phyloP scores from a whole-genome alignment of 106 monocot genomes.

The Chionographis japonica region DNA sequence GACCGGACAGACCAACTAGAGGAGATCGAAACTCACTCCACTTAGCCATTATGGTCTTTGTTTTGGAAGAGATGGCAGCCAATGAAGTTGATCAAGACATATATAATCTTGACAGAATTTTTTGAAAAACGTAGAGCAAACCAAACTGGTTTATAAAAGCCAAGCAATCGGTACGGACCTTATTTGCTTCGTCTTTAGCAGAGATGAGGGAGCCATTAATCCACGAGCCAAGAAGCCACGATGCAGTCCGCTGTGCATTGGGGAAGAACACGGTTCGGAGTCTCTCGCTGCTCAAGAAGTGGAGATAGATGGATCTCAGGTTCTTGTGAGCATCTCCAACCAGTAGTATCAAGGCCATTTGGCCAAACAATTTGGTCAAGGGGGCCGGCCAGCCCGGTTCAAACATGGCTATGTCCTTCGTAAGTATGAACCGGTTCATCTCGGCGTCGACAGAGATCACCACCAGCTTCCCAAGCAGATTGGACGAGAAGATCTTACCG shows the following conservation, averaged over 20 bases:
- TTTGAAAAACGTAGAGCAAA: too few relatives aligned
- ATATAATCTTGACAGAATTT: too few relatives aligned
- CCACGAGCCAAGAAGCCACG: constrained; percentile 21
- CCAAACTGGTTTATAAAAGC: too few relatives aligned
- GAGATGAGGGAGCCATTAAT: constrained; percentile 18
- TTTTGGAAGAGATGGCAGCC: too few relatives aligned
- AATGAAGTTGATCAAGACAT: too few relatives aligned
- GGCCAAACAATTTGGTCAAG: constrained; percentile 25
- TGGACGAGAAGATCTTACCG: constrained; percentile 37
- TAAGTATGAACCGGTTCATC: constrained; percentile 34
- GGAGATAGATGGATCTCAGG: constrained; percentile 31
- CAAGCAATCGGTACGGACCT: constrained; percentile 1
- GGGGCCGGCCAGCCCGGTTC: constrained; percentile 19
- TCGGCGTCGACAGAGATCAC: constrained; percentile 41
- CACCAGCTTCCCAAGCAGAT: constrained; percentile 20
- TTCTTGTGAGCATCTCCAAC: constrained; percentile 35
- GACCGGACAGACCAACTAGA: too few relatives aligned
- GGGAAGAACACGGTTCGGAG: constrained; percentile 18
- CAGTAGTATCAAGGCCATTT: constrained; percentile 14
- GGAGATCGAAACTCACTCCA: too few relatives aligned
- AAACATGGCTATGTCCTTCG: constrained; percentile 34
- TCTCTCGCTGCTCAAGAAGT: constrained; percentile 28
- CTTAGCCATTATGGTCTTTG: too few relatives aligned
- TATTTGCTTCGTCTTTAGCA: constrained; percentile 28
- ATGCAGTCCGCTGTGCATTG: constrained; percentile 25